Evolutionary conservation across 495 filamentous ascomycete species (phyloP), one percentile per base, ranked within the genome.

Genomic region (Amniculicola lignicola): DNA sequence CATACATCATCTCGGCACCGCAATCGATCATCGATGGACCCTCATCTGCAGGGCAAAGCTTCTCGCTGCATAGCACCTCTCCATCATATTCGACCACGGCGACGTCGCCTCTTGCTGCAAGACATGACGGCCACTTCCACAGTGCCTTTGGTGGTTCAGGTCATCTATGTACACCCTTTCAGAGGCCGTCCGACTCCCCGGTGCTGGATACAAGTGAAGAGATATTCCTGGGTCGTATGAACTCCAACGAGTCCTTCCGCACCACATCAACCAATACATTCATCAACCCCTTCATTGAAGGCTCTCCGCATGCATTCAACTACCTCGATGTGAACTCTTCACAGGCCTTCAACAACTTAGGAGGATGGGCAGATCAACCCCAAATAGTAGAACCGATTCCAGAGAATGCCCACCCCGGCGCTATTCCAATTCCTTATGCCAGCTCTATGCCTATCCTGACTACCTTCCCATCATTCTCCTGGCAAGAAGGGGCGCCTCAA

Each of bases 301-400:
- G 22, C 24, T 60, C 57, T n/a, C 47, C 59, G 6, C 29, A 52
- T 15, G 38, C 55, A n/a, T 59, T 59, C 21, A 50, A 29, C 22
- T 19, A 21, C 21, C 48, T 28, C 33, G 51, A 51, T 23, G 36
- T 45, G 14, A 33, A 49, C 12, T 39, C 55, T 3, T 54, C 58
- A 15, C 42, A 59, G 19, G 60, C 49, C 10, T 51, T 58, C 9
- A 22, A 23, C 23, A 59, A 51, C 27, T 22, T 54, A n/a, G 55
- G 60, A 2, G 35, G 42, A 19, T 63, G 60, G 60, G 44, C 38
- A 15, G 60, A 63, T 4, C 50, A 61, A 12, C 46, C 51, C 23
- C 44, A 33, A 14, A 51, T 36, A 10, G 22, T 47, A 11, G 60
- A 63, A 35, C 53, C 59, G 1, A 29, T 51, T 33, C 15, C 45